phyloP scores from a whole-genome alignment of 2,329 filamentous ascomycete genomes.

The Cercospora zeae-maydis region DNA sequence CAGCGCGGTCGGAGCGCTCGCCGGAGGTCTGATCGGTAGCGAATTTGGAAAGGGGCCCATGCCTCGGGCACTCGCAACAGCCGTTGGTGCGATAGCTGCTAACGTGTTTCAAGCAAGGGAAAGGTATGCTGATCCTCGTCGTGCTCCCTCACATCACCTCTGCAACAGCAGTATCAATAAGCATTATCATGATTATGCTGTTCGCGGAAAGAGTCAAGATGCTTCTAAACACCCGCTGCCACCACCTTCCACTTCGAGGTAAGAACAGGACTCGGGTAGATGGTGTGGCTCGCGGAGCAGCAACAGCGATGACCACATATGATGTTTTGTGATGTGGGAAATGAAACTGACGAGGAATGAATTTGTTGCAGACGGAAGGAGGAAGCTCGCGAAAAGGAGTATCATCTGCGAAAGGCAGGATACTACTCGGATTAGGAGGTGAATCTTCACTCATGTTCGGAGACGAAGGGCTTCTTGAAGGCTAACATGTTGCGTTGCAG shows the following conservation, averaged over 20 bases:
- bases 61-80: slow-evolving; percentile 28
- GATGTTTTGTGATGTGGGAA: neutral
- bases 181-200: neutral
- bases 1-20: slow-evolving; percentile 30
- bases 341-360: neutral
- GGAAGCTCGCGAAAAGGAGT: slow-evolving; percentile 14
- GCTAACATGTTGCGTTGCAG: neutral
- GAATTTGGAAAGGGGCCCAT: slow-evolving; percentile 29
- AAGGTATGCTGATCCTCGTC: slow-evolving; percentile 23
- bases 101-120: slow-evolving; percentile 33
- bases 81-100: slow-evolving; percentile 31
- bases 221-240: slow-evolving; percentile 9
- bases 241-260: slow-evolving; percentile 22
- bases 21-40: slow-evolving; percentile 31
- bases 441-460: neutral
- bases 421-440: slow-evolving; percentile 27
- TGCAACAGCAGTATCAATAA: neutral
- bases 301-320: neutral
- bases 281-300: slow-evolving; percentile 6
- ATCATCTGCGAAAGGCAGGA: slow-evolving; percentile 16
- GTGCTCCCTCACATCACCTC: slow-evolving; percentile 6
- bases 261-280: slow-evolving; percentile 21
- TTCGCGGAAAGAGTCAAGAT: slow-evolving; percentile 5
- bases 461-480: neutral
- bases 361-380: slow-evolving; percentile 16